Base-by-base conservation (phyloP, 306 rosid genomes). In the Crataegus laevigata region DNA sequence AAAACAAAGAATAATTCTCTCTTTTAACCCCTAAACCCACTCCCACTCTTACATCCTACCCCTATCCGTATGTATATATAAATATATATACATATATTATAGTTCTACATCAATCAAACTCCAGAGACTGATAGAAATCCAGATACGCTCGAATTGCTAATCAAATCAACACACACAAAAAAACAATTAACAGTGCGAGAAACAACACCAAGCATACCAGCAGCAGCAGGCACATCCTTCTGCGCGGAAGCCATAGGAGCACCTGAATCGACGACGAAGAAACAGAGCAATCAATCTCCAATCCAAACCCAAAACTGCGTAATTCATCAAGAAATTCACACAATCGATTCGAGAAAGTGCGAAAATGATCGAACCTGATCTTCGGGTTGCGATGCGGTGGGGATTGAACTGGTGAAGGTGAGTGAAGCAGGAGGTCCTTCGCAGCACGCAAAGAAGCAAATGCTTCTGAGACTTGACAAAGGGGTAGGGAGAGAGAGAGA, bases 151-250 rank as follows among this genome's bases (percentile, higher is more conserved):
- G 36, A 50, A 45, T 10, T 26, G 13, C 61, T 24, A 75, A 60
- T 64, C 21, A 52, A 64, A 75, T 68, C 50, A 66, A 71, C 17
- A 60, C 4, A 38, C 17, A 38, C 17, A 75, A 21, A 32, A 72
- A 52, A 8, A 7, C 28, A 58, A 61, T 4, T 4, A 51, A 21
- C 30, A 45, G 24, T 63, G 3, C 11, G 68, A 30, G 11, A 11
- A 21, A 66, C 40, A 28, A 47, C 22, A 63, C 68, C 36, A 47
- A 4, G 69, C 87, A 32, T 85, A 90, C 93, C 97, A 82, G 90
- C 82, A 30, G 88, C 97, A 82, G 89, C 84, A 36, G 90, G 89
- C 54, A 62, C 63, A 84, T 91, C 93, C 87, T 86, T 91, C 62
- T 45, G 78, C 70, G 85, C 72, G 72, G 97, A 90, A 78, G 93